Evolutionary conservation across 139 green algal genomes (phyloP), one percentile per base, ranked within the genome.

Genomic region (Deuterostichococcus epilithicus): DNA sequence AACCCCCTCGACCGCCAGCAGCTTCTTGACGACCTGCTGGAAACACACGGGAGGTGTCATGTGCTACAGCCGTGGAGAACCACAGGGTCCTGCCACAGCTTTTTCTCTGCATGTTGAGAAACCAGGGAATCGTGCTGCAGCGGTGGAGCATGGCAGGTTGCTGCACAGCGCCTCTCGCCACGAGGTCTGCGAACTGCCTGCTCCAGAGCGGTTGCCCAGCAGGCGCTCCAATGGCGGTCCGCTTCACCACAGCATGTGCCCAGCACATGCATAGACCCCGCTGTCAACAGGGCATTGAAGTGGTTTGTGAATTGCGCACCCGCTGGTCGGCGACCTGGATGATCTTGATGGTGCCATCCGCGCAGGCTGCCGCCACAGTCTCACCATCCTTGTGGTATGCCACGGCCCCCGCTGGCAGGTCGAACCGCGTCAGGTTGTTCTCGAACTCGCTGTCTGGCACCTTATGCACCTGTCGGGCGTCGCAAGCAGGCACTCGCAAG

Each of bases 271-370:
- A 73, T 45, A 13, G 15, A 22, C 22, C 4, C 1, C 25, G 30
- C 20, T 13, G 20, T 34, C 8, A 6, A 28, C 32, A 73, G n/a
- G 13, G 26, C 26, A 13, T 32, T 58, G 1, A 30, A 8, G 0
- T 37, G 36, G 37, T 23, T 22, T 59, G 34, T 38, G n/a, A 2
- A 22, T 1, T 18, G 20, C 74, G 52, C 68, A 92, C 85, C 76
- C 82, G 85, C 45, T 72, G 75, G 39, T 90, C 83, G 28, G 77
- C 69, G 25, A 88, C 68, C 33, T 87, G 84, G 33, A 97, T 82
- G 3, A 97, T 82, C 72, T 94, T 93, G 52, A 97, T 86, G 35
- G 76, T 76, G 26, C 86, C 86, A 73, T 95, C 91, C 76, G 97
- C 93, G 23, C 93, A 92, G 0, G 77, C 89, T 4, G 85, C 89